Conservation (phyloP, 1,284 basidiomycete species). For the Binderoboletus segoi region DNA sequence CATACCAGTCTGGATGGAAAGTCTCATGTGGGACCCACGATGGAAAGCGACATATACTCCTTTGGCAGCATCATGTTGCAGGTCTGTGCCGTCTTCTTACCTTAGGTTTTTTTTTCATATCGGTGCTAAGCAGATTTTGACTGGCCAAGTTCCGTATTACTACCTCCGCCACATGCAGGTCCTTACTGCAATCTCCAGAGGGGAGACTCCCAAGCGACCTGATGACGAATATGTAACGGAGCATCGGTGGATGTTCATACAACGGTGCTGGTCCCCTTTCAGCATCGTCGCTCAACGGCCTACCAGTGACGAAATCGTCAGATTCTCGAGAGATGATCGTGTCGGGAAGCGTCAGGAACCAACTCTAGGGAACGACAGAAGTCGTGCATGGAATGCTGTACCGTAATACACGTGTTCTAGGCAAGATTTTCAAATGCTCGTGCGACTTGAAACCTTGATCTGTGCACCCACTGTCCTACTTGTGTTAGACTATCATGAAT, state of each 20-base stretch:
- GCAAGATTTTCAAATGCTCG: no score
- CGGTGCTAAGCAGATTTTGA: conserved; percentile 8
- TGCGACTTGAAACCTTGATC: no score
- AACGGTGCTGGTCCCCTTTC: background rate
- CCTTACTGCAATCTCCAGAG: conserved; percentile 10
- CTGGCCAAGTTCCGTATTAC: conserved; percentile 18
- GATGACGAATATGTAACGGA: background rate
- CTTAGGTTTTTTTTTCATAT: background rate
- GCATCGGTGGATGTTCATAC: background rate
- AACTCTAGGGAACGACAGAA: no score
- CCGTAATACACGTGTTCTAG: no score
- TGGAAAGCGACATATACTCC: background rate
- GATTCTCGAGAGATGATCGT: background rate
- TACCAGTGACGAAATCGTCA: background rate
- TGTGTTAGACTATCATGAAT: no score
- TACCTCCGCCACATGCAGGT: conserved; percentile 7
- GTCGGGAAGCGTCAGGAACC: no score
- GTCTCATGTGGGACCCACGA: background rate
- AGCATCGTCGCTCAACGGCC: background rate
- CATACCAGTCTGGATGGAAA: background rate
- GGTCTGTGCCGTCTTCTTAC: conserved; percentile 2
- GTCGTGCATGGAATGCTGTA: no score
- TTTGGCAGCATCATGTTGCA: background rate
- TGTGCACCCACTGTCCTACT: no score
- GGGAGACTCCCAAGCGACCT: conserved; percentile 4